phyloP scores from a whole-genome alignment of 306 rosid genomes.

The Acacia confusa region DNA sequence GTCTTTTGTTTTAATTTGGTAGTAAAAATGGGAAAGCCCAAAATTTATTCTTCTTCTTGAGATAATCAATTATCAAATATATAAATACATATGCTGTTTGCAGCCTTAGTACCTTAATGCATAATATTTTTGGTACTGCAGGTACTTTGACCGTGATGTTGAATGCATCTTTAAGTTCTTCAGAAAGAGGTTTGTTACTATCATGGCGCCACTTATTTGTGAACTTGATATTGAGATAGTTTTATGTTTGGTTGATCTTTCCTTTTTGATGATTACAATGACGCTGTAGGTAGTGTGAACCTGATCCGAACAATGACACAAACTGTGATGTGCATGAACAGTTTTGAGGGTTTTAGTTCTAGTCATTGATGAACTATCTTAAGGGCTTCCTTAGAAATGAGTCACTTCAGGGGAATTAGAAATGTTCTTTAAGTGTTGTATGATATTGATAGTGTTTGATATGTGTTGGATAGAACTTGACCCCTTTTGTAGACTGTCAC shows the following conservation, averaged over 20 bases:
- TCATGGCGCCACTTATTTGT: slow-evolving; percentile 6
- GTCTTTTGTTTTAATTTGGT: not conserved
- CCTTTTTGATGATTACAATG: not conserved
- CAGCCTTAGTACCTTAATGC: slow-evolving; percentile 18
- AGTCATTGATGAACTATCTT: not conserved
- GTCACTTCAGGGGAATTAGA: not conserved
- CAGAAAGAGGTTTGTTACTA: slow-evolving; percentile 67
- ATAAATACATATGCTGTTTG: not conserved
- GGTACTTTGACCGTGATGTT: slow-evolving; percentile 98
- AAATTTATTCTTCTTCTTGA: slow-evolving; percentile 5
- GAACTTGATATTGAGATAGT: slow-evolving; percentile 6
- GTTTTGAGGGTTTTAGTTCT: not conserved
- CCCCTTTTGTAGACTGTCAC: not conserved
- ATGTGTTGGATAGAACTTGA: not conserved
- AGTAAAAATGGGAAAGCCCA: not conserved
- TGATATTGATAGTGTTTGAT: not conserved
- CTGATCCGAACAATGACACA: not conserved
- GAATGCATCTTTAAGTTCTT: slow-evolving; percentile 89
- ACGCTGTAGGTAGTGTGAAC: not conserved
- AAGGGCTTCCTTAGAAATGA: not conserved
- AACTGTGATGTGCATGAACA: not conserved
- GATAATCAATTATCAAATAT: not conserved
- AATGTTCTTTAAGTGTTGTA: not conserved
- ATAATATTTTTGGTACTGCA: slow-evolving; percentile 43
- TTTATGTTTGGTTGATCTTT: not conserved